Conservation (phyloP, 306 rosid species). For the Cercis canadensis region DNA sequence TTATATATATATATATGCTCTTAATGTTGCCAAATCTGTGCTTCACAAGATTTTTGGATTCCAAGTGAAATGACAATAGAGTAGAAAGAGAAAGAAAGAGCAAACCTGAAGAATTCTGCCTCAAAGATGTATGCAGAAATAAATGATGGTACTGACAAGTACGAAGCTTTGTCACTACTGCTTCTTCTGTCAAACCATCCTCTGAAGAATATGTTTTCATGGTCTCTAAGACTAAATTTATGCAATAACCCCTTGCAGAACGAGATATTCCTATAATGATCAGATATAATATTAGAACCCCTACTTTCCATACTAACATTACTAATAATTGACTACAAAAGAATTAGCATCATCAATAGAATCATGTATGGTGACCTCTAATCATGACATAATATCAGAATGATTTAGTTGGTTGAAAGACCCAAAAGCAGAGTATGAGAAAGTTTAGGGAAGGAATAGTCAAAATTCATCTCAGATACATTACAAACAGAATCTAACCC, state of each 20-base stretch:
- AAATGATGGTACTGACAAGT: conserved; percentile 89
- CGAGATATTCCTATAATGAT: conserved; percentile 74
- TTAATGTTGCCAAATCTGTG: background rate
- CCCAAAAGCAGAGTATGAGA: background rate
- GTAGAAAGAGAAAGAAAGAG: conserved; percentile 24
- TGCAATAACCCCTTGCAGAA: conserved; percentile 95
- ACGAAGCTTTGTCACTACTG: conserved; percentile 89
- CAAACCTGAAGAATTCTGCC: conserved; percentile 76
- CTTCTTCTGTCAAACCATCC: conserved; percentile 97
- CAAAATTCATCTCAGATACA: background rate
- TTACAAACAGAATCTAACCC: background rate
- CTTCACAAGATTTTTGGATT: background rate
- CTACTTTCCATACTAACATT: too few species aligned
- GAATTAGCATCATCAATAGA: too few species aligned
- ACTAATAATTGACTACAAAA: too few species aligned
- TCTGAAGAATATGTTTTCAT: conserved; percentile 86
- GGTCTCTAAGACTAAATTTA: conserved; percentile 78
- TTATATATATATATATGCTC: background rate
- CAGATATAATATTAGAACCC: conserved; percentile 3
- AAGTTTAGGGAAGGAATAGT: background rate
- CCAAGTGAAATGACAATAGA: background rate
- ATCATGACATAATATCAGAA: too few species aligned
- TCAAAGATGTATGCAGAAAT: conserved; percentile 80
- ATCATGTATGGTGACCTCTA: too few species aligned
- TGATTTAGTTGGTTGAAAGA: too few species aligned